Conservation (phyloP, 1,284 basidiomycete species). For the Gymnopus androsaceus region DNA sequence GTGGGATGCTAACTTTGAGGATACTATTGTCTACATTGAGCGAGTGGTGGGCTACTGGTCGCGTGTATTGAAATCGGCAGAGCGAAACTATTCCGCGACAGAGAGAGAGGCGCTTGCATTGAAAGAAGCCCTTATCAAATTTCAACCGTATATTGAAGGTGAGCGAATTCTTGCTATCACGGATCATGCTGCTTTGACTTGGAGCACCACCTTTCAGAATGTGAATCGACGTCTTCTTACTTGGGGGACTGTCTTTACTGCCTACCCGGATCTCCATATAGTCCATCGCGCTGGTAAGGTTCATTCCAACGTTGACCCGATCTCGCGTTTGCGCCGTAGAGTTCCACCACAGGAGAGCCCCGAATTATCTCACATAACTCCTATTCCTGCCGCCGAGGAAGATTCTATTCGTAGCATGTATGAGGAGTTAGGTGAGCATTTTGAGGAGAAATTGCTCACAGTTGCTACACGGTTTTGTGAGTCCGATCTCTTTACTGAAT, state of each 20-base stretch:
- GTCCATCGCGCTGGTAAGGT: slow-evolving; percentile 29
- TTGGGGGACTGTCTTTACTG: slow-evolving; percentile 31
- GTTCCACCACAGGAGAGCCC: slow-evolving; percentile 6
- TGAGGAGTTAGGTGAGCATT: slow-evolving; percentile 26
- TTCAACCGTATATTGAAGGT: slow-evolving; percentile 27
- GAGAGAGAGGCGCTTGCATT: slow-evolving; percentile 30
- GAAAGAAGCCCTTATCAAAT: slow-evolving; percentile 32
- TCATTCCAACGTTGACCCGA: slow-evolving; percentile 35
- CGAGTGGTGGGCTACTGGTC: slow-evolving; percentile 35
- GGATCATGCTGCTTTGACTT: slow-evolving; percentile 35
- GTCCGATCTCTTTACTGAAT: too few species aligned
- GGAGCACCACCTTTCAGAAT: slow-evolving; percentile 33
- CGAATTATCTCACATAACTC: background rate
- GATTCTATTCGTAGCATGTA: slow-evolving; percentile 28
- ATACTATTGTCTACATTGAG: slow-evolving; percentile 30
- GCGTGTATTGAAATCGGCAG: slow-evolving; percentile 17
- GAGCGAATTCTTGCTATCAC: slow-evolving; percentile 28
- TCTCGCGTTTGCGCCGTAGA: slow-evolving; percentile 8
- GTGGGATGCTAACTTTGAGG: slow-evolving; percentile 28
- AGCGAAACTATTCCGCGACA: slow-evolving; percentile 13
- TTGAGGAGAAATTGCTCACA: slow-evolving; percentile 29
- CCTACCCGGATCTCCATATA: slow-evolving; percentile 31
- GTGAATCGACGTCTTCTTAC: slow-evolving; percentile 28
- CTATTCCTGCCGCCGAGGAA: background rate
- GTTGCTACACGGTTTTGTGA: slow-evolving; percentile 18